phyloP scores from a whole-genome alignment of 208 protist species.

The Herpetomonas samuelpessoai region DNA sequence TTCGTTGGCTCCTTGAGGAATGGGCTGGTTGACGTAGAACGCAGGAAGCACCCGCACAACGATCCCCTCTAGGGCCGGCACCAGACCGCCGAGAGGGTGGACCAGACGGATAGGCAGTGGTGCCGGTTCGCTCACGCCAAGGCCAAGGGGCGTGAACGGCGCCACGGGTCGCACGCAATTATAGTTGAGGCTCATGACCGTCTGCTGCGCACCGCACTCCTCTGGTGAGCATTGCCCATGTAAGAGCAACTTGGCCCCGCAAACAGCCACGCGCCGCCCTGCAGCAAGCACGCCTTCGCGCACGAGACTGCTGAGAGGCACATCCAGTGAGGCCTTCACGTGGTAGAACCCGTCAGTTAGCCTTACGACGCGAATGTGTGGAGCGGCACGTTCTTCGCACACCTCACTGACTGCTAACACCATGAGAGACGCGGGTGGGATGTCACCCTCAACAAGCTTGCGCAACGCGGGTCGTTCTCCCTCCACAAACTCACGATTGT shows the following conservation, averaged over 20 bases:
- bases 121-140: constrained; percentile 42
- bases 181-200: constrained; percentile 64
- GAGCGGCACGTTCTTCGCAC: constrained; percentile 33
- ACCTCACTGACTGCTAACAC: constrained; percentile 49
- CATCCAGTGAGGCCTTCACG: constrained; percentile 52
- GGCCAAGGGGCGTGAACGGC: constrained; percentile 37
- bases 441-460: constrained; percentile 67
- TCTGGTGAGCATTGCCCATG: constrained; percentile 39
- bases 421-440: constrained; percentile 48
- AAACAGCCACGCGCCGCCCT: constrained; percentile 63
- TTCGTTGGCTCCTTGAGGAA: background rate
- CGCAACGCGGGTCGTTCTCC: constrained; percentile 60
- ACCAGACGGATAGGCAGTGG: constrained; percentile 42
- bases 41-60: constrained; percentile 67
- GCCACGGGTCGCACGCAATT: constrained; percentile 72
- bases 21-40: constrained; percentile 44
- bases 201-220: constrained; percentile 38
- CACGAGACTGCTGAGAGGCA: constrained; percentile 68
- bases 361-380: constrained; percentile 55
- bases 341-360: constrained; percentile 80
- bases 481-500: constrained; percentile 79
- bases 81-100: constrained; percentile 63
- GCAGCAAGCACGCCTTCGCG: constrained; percentile 49
- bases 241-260: constrained; percentile 52
- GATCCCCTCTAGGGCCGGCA: constrained; percentile 65